These are phyloP conservation scores for Diaporthe citriasiana DNA, from an alignment of 2,329 filamentous ascomycete species.

Conservation along the genomic window DNA sequence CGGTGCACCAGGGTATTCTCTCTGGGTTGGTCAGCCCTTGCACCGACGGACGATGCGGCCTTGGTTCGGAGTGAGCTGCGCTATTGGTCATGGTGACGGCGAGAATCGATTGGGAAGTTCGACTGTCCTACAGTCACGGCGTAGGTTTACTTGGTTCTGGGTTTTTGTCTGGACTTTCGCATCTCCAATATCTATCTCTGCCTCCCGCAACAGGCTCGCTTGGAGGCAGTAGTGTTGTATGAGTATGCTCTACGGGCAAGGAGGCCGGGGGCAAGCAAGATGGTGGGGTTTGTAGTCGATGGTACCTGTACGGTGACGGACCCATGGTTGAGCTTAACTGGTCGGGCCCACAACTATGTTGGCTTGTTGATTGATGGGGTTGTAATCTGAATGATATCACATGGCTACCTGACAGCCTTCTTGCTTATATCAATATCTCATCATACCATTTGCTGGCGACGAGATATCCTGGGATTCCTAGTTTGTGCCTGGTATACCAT, in stretches of 20 bases:
- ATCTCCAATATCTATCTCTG: slow-evolving; percentile 31
- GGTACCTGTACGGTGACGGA: not conserved
- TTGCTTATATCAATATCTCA: not conserved
- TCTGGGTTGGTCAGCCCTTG: not conserved
- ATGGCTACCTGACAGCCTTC: not conserved
- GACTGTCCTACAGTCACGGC: not conserved
- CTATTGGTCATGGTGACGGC: not conserved
- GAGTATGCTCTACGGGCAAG: slow-evolving; percentile 15
- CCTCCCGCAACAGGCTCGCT: slow-evolving; percentile 19
- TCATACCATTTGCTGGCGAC: not conserved
- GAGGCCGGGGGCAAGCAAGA: not conserved
- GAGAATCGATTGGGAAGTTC: not conserved
- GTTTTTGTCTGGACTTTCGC: not conserved
- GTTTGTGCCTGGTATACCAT: not conserved
- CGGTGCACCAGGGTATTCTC: not conserved
- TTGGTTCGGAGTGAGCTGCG: not conserved
- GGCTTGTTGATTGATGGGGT: slow-evolving; percentile 6
- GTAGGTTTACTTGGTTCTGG: not conserved
- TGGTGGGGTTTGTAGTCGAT: not conserved
- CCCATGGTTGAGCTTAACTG: not conserved
- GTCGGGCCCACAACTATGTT: not conserved
- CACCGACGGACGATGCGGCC: not conserved
- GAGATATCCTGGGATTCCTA: not conserved
- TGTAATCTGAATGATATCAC: slow-evolving; percentile 29
- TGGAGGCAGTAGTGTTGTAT: slow-evolving; percentile 14